Conservation (phyloP, 1,139 yeast genomes). For the Tardiomyces digboiensis region DNA sequence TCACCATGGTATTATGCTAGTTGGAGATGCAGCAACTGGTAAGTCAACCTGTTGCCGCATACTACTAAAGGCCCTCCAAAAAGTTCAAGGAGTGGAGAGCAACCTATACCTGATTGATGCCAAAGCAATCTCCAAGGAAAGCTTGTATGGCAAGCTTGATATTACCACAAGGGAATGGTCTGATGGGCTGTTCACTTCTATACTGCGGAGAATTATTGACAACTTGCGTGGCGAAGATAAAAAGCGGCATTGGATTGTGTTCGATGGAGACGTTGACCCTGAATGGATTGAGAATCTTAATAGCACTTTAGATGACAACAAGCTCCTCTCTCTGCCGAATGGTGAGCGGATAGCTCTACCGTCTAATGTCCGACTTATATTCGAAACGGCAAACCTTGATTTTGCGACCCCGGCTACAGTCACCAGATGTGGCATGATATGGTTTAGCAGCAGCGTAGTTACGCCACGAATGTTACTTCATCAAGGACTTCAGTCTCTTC, state of each 20-base stretch:
- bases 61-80: conserved; percentile 37
- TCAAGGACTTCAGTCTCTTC: conserved; percentile 12
- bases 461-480: conserved; percentile 20
- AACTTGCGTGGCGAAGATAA: conserved; percentile 50
- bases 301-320: conserved; percentile 86
- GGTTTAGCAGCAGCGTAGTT: conserved; percentile 43
- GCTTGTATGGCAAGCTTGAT: conserved; percentile 65
- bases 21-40: conserved; percentile 73
- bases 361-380: conserved; percentile 50
- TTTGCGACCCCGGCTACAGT: conserved; percentile 87
- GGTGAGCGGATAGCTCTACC: conserved; percentile 80
- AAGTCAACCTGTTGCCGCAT: conserved; percentile 51
- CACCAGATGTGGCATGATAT: conserved; percentile 87
- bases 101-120: conserved; percentile 53
- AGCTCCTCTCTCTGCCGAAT: conserved; percentile 70
- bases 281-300: conserved; percentile 90
- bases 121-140: conserved; percentile 58
- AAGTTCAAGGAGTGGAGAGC: conserved; percentile 30
- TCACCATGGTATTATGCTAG: conserved; percentile 75
- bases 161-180: conserved; percentile 82
- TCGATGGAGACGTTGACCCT: conserved; percentile 94
- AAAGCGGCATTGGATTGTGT: conserved; percentile 65
- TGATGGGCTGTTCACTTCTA: conserved; percentile 74
- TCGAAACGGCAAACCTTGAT: conserved; percentile 63
- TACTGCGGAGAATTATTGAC: conserved; percentile 50